A percentile compares a stretch with the other conserved stretches of the same genome.
Conservation (phyloP, 2,329 filamentous ascomycete species). For the Catunica adiposa region DNA sequence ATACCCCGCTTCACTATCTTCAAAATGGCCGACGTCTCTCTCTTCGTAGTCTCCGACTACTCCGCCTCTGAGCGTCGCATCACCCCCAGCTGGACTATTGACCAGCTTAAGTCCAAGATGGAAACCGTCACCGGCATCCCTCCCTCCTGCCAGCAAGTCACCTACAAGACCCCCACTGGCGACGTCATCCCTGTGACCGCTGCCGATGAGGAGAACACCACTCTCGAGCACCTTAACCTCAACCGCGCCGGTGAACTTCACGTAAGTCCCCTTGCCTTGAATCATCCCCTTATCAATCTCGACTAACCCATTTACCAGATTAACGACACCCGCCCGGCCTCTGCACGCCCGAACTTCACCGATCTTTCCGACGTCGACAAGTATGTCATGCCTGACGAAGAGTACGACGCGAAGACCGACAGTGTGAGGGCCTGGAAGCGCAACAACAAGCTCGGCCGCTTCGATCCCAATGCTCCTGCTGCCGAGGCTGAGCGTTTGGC, state of each 20-base stretch:
- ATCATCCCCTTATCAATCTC: neutral
- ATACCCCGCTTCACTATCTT: neutral
- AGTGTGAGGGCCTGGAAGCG: conserved; percentile 93
- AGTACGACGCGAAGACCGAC: conserved; percentile 75
- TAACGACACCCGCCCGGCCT: conserved; percentile 59
- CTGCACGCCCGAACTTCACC: conserved; percentile 60
- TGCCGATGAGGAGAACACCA: conserved; percentile 53
- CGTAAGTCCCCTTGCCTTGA: conserved; percentile 38
- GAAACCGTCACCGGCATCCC: conserved; percentile 89
- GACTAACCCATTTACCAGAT: conserved; percentile 37
- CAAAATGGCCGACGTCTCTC: conserved; percentile 52
- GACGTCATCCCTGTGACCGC: conserved; percentile 50
- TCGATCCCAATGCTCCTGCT: conserved; percentile 68
- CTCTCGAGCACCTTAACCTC: conserved; percentile 49
- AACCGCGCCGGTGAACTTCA: conserved; percentile 62
- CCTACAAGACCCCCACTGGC: conserved; percentile 43
- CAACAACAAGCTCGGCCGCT: conserved; percentile 84
- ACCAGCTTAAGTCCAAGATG: conserved; percentile 68
- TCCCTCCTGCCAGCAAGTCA: conserved; percentile 59
- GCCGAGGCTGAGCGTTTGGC: conserved; percentile 57
- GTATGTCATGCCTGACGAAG: conserved; percentile 69
- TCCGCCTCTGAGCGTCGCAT: conserved; percentile 76
- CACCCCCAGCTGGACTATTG: conserved; percentile 80
- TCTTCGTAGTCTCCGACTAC: conserved; percentile 60
- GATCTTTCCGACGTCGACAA: conserved; percentile 73